Base-by-base conservation (phyloP, 257 asterid genomes). In the Ligustrum vulgare region DNA sequence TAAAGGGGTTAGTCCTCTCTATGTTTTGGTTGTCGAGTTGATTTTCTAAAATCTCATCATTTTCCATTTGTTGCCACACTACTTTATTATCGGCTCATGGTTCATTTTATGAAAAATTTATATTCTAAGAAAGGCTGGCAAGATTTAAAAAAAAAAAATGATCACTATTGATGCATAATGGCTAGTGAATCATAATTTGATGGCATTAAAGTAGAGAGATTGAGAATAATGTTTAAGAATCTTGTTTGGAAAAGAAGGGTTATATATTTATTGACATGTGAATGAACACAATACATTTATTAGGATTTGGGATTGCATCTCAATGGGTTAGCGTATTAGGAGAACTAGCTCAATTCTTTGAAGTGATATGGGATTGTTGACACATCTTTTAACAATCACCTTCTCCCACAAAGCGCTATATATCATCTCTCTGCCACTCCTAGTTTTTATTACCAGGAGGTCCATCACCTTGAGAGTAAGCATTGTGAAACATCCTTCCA, bases 1-100 rank as follows among this genome's bases (percentile, higher is more conserved):
- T 95, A 15, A 87, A 87, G 69, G 98, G 94, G 99, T 93, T 66
- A 72, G 96, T 84, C 65, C 23, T 84, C 72, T 68, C 56, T 25
- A 37, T 77, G 69, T 74, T 66, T 66, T 73, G 67, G 31, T 28
- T 62, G 22, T 31, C 43, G 41, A 25, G 23, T 9, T 18, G 37
- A 65, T 65, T 66, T 20, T 36, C 36, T 22, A 51, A 51, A 51
- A 51, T 18, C n/a, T 34, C 34, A 2, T 10, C 63, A n/a, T 28
- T 7, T n/a, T 12, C n/a, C 51, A 43, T 43, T 43, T 43, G 18
- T 43, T 43, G 18, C 2, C 1, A 18, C n/a, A 11, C 16, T 43
- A 43, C 3, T 0, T 12, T 43, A 12, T n/a, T n/a, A n/a, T n/a
- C n/a, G n/a, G n/a, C n/a, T n/a, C n/a, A n/a, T n/a, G n/a, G n/a